Percentiles rank a stretch among this genome's conserved stretches.
phyloP scores from a whole-genome alignment of 2,329 filamentous ascomycete genomes.

The Diplodia corticola region DNA sequence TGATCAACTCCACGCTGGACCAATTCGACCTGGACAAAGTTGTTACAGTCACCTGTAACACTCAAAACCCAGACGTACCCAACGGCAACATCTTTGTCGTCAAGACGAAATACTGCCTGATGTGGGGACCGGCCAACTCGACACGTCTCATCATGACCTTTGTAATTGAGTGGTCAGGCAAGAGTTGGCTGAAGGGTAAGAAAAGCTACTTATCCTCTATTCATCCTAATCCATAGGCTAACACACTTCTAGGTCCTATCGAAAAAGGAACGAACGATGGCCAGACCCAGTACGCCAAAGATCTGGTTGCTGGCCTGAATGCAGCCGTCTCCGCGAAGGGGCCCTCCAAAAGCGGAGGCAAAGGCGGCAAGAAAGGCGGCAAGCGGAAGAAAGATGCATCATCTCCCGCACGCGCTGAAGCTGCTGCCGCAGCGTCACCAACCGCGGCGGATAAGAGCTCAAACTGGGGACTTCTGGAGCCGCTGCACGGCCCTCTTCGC shows the following conservation, averaged over 20 bases:
- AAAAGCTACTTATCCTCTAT: slow-evolving; percentile 19
- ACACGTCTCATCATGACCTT: slow-evolving; percentile 87
- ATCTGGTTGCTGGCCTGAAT: slow-evolving; percentile 73
- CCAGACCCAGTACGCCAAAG: slow-evolving; percentile 78
- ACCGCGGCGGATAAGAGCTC: slow-evolving; percentile 34
- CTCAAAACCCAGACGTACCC: slow-evolving; percentile 91
- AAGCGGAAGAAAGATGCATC: slow-evolving; percentile 57
- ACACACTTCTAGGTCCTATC: slow-evolving; percentile 68
- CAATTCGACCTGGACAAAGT: slow-evolving; percentile 83
- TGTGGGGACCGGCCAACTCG: slow-evolving; percentile 83
- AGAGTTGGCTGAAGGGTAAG: slow-evolving; percentile 94
- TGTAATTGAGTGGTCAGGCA: slow-evolving; percentile 92
- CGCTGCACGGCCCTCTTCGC: slow-evolving; percentile 67
- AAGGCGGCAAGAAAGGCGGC: slow-evolving; percentile 46
- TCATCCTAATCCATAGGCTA: slow-evolving; percentile 7
- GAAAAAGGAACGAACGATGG: slow-evolving; percentile 94
- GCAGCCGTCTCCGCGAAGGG: slow-evolving; percentile 68
- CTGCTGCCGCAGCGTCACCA: slow-evolving; percentile 14
- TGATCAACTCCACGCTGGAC: slow-evolving; percentile 83
- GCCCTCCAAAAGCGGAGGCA: slow-evolving; percentile 55
- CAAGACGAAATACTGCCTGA: slow-evolving; percentile 92
- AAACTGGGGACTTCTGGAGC: slow-evolving; percentile 79
- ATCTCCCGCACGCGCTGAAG: slow-evolving; percentile 37
- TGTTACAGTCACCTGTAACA: slow-evolving; percentile 77
- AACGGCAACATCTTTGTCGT: slow-evolving; percentile 88